Base-by-base conservation (phyloP, 305 asterid species). In the Solanum hybrid region DNA sequence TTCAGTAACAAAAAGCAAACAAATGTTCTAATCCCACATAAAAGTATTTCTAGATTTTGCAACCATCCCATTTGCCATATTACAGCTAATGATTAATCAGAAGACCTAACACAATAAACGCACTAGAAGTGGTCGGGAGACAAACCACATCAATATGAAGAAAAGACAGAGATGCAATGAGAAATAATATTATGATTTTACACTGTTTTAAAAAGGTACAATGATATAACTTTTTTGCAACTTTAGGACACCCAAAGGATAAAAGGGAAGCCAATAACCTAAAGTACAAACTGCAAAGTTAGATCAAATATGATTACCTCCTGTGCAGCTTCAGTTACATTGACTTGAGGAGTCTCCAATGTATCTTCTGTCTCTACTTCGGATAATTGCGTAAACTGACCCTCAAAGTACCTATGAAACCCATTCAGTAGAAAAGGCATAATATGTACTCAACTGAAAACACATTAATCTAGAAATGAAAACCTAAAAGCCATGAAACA, bases 241-340 rank as follows among this genome's bases (percentile, higher is more conserved):
- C 20, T 17, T 17, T 45, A 2, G 27, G 33, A 79, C n/a, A 45
- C 6, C 75, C 39, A 14, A 84, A 0, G n/a, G 20, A 84, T 84
- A 91, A 89, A 3, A 27, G 70, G 37, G 41, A 51, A 89, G 20
- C 31, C 29, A 89, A 87, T 31, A 75, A 76, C 68, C 38, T 73
- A 79, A 68, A 87, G 70, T 41, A 41, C 36, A 75, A 85, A 85
- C 20, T 72, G 51, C 79, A 78, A 34, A 78, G 36, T 32, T 73
- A 61, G 37, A 83, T 34, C 51, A 76, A 61, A 75, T 78, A 76
- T 86, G 57, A 90, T 70, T 75, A 97, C 99, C 98, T 97, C 93
- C 91, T 96, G 96, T 73, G 97, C 97, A 92, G 99, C 98, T 91
- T 95, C 98, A 82, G 94, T 91, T 89, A 95, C 94, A 91, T 89